Evolutionary conservation across 805 yeast genomes (phyloP).

Genomic region (Kuraishia capsulata): DNA sequence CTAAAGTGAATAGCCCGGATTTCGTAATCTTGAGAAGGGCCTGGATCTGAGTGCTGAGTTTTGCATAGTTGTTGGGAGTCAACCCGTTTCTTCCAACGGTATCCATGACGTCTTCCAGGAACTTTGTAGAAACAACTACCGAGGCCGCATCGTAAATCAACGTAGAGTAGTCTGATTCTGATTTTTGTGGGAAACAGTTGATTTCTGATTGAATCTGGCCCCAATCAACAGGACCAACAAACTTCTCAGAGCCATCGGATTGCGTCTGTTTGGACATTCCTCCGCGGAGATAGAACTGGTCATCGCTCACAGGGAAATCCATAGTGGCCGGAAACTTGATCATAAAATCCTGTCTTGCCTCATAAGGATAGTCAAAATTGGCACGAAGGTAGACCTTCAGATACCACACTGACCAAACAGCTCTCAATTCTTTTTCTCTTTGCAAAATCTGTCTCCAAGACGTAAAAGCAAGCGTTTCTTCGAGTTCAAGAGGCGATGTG

Average conservation of each 20-base stretch:
- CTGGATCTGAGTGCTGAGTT: conserved; percentile 15
- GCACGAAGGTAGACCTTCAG: conserved; percentile 23
- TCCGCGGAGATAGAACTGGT: conserved; percentile 15
- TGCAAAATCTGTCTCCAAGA: conserved; percentile 23
- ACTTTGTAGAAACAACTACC: conserved; percentile 17
- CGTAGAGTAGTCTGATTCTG: background rate
- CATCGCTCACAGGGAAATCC: conserved; percentile 25
- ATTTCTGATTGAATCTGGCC: conserved; percentile 1
- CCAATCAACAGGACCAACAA: conserved; percentile 1
- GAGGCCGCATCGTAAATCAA: conserved; percentile 18
- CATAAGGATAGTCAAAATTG: conserved; percentile 27
- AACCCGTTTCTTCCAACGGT: conserved; percentile 16
- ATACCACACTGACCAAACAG: conserved; percentile 30
- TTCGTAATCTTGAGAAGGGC: conserved; percentile 11
- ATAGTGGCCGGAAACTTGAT: conserved; percentile 21
- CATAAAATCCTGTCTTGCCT: conserved; percentile 7
- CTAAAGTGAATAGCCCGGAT: conserved; percentile 9
- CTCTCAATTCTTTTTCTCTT: conserved; percentile 21
- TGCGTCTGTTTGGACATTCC: background rate
- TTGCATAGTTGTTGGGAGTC: conserved; percentile 13
- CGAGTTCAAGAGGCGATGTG: conserved; percentile 12
- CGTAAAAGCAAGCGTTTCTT: conserved; percentile 13
- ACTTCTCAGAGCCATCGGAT: background rate
- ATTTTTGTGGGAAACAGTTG: background rate
- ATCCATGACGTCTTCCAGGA: conserved; percentile 27